Percentiles rank a stretch among this genome's conserved stretches.
These are phyloP conservation scores for Kokia cookei DNA, from an alignment of 441 rosid species.

Conservation along the genomic window DNA sequence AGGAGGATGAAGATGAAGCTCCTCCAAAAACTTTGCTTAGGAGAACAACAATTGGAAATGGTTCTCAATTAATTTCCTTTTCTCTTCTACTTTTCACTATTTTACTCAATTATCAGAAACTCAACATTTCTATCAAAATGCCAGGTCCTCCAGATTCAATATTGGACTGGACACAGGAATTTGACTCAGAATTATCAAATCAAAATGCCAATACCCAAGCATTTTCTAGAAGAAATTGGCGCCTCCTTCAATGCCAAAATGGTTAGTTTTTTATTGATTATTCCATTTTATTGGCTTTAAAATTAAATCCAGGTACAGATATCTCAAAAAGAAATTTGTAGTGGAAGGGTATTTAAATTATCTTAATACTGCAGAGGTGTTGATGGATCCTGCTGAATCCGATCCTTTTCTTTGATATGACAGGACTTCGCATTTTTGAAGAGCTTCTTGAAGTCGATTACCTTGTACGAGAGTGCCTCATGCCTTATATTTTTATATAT, in stretches of 20 bases:
- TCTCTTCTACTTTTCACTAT: constrained; percentile 8
- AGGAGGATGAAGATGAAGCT: constrained; percentile 85
- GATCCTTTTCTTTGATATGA: constrained; percentile 10
- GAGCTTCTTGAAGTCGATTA: constrained; percentile 99
- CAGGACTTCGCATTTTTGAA: constrained; percentile 99
- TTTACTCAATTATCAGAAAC: constrained; percentile 17
- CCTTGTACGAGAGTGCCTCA: constrained; percentile 58
- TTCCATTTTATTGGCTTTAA: constrained; percentile 9
- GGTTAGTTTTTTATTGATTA: constrained; percentile 39
- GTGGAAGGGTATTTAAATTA: not conserved
- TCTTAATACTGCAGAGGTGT: constrained; percentile 9
- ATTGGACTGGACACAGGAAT: constrained; percentile 89
- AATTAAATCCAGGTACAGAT: not conserved
- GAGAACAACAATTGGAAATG: constrained; percentile 97
- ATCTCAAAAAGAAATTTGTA: not conserved
- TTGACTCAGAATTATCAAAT: constrained; percentile 68
- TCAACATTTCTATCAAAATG: constrained; percentile 22
- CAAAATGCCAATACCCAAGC: constrained; percentile 83
- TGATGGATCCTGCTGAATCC: constrained; percentile 8
- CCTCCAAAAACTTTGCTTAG: constrained; percentile 42
- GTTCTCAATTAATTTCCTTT: constrained; percentile 32
- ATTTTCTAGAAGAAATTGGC: constrained; percentile 97
- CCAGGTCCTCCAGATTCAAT: constrained; percentile 89
- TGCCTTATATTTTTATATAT: not conserved
- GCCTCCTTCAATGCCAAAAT: constrained; percentile 98